Base-by-base conservation (phyloP, 2,329 filamentous ascomycete genomes). In the Fonsecaea multimorphosa region DNA sequence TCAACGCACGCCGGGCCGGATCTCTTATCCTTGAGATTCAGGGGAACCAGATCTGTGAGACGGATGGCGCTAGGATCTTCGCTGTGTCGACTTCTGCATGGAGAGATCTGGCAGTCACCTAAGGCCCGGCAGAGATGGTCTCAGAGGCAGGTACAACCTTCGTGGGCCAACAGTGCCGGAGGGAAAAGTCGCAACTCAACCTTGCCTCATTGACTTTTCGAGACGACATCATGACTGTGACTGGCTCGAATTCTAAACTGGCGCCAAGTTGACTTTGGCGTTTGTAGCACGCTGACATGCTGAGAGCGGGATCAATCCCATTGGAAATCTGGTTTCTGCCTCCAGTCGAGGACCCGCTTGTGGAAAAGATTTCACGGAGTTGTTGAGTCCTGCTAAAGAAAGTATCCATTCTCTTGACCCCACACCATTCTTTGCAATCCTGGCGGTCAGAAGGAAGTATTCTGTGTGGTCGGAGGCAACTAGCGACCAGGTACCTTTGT, bases 181-280 rank as follows among this genome's bases (percentile, higher is more conserved):
- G 5, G 16, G 38, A 40, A 40, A 40, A n/a, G 31, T 1, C 31
- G 36, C 40, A 32, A 40, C 54, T 29, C 29, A 9, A 34, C 54
- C 40, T 62, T 51, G 19, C 53, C 54, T 40, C 55, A 51, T 58
- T 53, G 40, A 31, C 44, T 27, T 49, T 49, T 24, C 29, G 36
- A 29, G 16, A 65, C 52, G 63, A 70, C 69, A 71, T 71, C 69
- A 71, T 68, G 65, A 71, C 65, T 71, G 53, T 53, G 31, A 49
- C 53, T 67, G 59, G 64, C 29, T n/a, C 49, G 67, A 69, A 40
- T 67, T 62, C 40, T 63, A 69, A 59, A 56, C 19, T 29, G 19
- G 32, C 58, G 49, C 68, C 62, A 67, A 51, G 32, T 51, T 61
- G 52, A 19, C 51, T 63, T 65, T 52, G 34, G 58, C 52, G 31